Evolutionary conservation across 2,329 filamentous ascomycete genomes (phyloP).

Genomic region (Aspergillus costaricaensis): DNA sequence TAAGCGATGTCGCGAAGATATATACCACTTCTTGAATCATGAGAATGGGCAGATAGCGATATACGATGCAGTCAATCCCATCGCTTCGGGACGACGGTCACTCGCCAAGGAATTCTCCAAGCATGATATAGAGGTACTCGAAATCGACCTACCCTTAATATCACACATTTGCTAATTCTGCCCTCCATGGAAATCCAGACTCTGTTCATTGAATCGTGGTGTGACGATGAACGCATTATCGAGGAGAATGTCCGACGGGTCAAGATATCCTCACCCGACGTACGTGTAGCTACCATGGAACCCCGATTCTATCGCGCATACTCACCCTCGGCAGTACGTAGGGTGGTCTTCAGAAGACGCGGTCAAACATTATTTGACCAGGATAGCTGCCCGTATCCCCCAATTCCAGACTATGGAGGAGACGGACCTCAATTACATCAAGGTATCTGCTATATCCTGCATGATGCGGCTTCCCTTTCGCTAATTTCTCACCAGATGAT

Average conservation of each 20-base stretch:
- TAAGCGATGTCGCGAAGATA: constrained; percentile 95
- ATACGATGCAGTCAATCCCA: constrained; percentile 95
- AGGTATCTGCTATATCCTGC: constrained; percentile 45
- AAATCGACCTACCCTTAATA: neutral
- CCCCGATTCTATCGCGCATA: constrained; percentile 11
- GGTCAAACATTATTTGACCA: constrained; percentile 83
- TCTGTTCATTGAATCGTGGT: constrained; percentile 93
- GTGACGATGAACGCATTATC: constrained; percentile 89
- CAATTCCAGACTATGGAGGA: constrained; percentile 97
- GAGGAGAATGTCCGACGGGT: constrained; percentile 96
- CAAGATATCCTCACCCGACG: constrained; percentile 96
- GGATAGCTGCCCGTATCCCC: constrained; percentile 90
- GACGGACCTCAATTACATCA: constrained; percentile 91
- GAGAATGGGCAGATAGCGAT: constrained; percentile 98
- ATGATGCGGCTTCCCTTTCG: neutral
- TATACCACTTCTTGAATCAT: constrained; percentile 92
- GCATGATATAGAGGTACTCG: constrained; percentile 79
- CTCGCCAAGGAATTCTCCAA: constrained; percentile 97
- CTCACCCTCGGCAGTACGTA: constrained; percentile 63
- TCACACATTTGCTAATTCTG: neutral
- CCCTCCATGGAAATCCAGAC: constrained; percentile 51
- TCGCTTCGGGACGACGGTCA: constrained; percentile 75
- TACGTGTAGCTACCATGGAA: constrained; percentile 47
- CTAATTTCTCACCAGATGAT: constrained; percentile 66
- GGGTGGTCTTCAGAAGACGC: constrained; percentile 92